Conservation (phyloP, 2,329 filamentous ascomycete genomes). For the Neophaeococcomyces aloes region DNA sequence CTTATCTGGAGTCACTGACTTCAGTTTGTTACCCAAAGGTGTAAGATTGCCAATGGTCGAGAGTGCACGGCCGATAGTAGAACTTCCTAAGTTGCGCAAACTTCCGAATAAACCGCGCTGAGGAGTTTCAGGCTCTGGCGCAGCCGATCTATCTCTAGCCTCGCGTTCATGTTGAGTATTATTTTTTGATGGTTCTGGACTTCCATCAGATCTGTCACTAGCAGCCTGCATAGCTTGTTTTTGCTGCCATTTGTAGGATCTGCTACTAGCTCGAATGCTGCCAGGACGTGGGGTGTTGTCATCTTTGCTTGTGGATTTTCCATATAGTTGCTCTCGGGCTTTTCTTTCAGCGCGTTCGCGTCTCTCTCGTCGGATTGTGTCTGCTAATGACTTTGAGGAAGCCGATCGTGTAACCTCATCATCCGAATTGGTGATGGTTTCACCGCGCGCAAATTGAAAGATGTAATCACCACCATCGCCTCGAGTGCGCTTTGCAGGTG, state of each 20-base stretch:
- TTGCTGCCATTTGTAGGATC: neutral
- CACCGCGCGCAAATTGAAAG: conserved; percentile 1
- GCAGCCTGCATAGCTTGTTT: conserved; percentile 3
- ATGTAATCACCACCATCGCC: neutral
- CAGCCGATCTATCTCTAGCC: conserved; percentile 2
- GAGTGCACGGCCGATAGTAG: neutral
- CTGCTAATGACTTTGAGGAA: conserved; percentile 1
- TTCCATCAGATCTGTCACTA: neutral
- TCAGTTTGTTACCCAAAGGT: neutral
- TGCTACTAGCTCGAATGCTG: conserved; percentile 1
- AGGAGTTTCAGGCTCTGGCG: conserved; percentile 6
- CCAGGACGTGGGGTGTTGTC: neutral
- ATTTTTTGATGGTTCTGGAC: neutral
- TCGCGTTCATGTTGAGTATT: neutral
- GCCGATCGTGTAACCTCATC: neutral
- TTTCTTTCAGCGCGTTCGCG: conserved; percentile 1
- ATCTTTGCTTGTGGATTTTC: too few species aligned
- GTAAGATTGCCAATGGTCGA: conserved; percentile 1
- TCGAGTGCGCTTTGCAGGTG: conserved; percentile 2
- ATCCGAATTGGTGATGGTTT: neutral
- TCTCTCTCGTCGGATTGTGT: conserved; percentile 5
- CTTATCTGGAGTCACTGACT: neutral
- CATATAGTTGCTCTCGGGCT: neutral
- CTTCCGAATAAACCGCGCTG: conserved; percentile 4
- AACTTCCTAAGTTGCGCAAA: conserved; percentile 1